Percentiles rank a stretch among this genome's conserved stretches.
These are phyloP conservation scores for Penicillium paradoxum DNA, from an alignment of 495 filamentous ascomycete species.

Conservation along the genomic window DNA sequence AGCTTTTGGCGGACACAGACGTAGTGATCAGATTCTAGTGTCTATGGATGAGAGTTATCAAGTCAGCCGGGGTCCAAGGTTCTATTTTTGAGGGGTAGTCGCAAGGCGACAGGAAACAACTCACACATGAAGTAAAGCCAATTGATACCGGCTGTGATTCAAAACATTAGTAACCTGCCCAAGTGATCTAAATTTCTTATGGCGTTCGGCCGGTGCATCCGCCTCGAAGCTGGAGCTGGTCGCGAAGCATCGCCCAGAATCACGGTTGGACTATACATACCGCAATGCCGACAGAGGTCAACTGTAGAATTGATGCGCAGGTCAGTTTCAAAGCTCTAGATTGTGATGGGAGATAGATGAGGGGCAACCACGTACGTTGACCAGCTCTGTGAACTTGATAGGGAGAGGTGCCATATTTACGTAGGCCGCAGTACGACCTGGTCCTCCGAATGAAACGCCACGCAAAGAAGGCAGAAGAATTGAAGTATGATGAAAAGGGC, in stretches of 20 bases:
- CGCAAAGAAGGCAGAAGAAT: slow-evolving; percentile 34
- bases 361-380: slow-evolving; percentile 59
- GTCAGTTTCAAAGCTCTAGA: slow-evolving; percentile 18
- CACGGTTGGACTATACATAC: slow-evolving; percentile 45
- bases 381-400: slow-evolving; percentile 92
- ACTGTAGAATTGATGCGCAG: slow-evolving; percentile 39
- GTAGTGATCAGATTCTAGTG: slow-evolving; percentile 92
- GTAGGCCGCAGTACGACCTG: slow-evolving; percentile 45
- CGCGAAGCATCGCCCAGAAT: slow-evolving; percentile 10
- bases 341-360: slow-evolving; percentile 1
- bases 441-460: slow-evolving; percentile 47
- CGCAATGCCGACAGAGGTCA: slow-evolving; percentile 74
- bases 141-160: slow-evolving; percentile 65
- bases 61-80: slow-evolving; percentile 13
- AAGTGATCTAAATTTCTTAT: slow-evolving; percentile 8
- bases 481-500: slow-evolving; percentile 19
- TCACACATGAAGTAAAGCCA: slow-evolving; percentile 95
- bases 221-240: slow-evolving; percentile 17
- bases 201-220: slow-evolving; percentile 19
- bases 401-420: slow-evolving; percentile 72
- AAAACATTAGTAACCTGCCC: slow-evolving; percentile 36
- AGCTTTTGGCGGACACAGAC: slow-evolving; percentile 93
- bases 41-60: slow-evolving; percentile 50
- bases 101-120: slow-evolving; percentile 27
- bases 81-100: slow-evolving; percentile 2